A percentile compares a stretch with the other conserved stretches of the same genome.
Conservation (phyloP, 73 alveolate species). For the Paramecium sonneborni region DNA sequence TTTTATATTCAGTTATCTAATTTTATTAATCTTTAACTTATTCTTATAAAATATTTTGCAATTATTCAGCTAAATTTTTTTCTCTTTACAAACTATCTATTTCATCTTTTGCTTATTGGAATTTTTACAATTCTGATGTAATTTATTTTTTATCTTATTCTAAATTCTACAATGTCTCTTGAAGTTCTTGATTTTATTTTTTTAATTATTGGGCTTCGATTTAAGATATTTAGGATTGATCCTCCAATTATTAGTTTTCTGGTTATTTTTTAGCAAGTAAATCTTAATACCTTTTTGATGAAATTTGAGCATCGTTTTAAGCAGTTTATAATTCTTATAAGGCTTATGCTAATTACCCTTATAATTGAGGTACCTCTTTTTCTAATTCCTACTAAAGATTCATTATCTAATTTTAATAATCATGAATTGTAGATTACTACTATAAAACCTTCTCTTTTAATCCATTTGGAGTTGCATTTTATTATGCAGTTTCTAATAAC, state of each 20-base stretch:
- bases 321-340: background rate
- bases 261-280: background rate
- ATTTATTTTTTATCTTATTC: background rate
- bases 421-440: background rate
- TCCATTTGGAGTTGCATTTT: background rate
- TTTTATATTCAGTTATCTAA: background rate
- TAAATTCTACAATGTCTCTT: background rate
- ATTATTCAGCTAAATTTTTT: background rate
- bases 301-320: background rate
- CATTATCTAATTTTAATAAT: background rate
- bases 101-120: background rate
- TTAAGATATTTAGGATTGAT: background rate
- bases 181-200: background rate
- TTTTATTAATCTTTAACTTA: background rate
- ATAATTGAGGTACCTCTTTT: background rate
- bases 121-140: background rate
- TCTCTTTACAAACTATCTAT: background rate
- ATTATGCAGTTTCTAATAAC: background rate
- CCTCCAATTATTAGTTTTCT: background rate
- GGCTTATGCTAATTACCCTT: background rate
- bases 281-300: background rate
- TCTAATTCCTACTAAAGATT: background rate
- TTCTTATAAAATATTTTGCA: background rate
- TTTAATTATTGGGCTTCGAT: background rate
- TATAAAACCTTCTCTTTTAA: background rate